phyloP scores from a whole-genome alignment of 305 asterid genomes.

The Fraxinus albicans region DNA sequence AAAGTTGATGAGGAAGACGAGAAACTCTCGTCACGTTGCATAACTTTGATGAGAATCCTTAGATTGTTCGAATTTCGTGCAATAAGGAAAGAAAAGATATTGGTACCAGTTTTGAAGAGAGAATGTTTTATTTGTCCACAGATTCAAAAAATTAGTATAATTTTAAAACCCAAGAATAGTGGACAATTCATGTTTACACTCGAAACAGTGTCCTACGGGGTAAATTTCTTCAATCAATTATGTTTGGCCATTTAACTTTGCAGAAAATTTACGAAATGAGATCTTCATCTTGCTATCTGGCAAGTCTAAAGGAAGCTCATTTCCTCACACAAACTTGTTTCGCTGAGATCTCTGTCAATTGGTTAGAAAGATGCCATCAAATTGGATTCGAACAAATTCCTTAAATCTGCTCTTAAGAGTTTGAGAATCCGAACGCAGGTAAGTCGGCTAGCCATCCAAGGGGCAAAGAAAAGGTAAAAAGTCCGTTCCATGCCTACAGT shows the following conservation, averaged over 20 bases:
- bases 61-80: neutral
- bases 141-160: too few species aligned
- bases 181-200: neutral
- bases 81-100: too few species aligned
- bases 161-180: neutral
- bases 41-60: neutral
- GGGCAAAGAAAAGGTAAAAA: neutral
- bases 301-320: neutral
- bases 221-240: neutral
- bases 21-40: neutral
- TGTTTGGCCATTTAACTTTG: neutral
- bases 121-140: neutral
- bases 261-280: neutral
- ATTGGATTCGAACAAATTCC: neutral
- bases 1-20: too few species aligned
- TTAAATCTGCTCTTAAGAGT: neutral
- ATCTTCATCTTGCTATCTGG: neutral
- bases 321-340: neutral
- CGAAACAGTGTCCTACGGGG: neutral
- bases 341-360: neutral
- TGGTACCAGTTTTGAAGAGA: too few species aligned
- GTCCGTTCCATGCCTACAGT: neutral
- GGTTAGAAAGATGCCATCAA: neutral
- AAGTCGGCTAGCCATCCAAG: neutral
- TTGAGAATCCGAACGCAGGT: neutral